Conservation (phyloP, 2,329 filamentous ascomycete genomes). For the Xylaria digitata region DNA sequence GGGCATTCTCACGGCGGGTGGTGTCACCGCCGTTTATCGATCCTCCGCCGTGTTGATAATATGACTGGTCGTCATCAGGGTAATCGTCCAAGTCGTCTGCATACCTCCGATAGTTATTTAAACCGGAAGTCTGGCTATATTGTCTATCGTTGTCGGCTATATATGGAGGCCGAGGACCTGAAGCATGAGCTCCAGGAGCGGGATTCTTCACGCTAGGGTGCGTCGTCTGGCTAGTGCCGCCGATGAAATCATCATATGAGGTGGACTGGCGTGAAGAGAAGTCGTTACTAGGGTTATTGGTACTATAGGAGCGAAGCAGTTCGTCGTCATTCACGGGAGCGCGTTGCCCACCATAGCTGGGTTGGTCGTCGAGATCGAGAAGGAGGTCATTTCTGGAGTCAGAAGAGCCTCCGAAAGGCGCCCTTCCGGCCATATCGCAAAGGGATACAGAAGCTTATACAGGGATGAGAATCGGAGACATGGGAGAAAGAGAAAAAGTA, state of each 20-base stretch:
- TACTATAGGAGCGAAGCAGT: constrained; percentile 78
- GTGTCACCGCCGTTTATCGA: constrained; percentile 56
- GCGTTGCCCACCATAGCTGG: constrained; percentile 79
- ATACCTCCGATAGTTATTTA: constrained; percentile 91
- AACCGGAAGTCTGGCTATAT: constrained; percentile 80
- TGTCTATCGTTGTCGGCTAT: constrained; percentile 56
- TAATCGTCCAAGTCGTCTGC: constrained; percentile 88
- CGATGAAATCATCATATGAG: constrained; percentile 95
- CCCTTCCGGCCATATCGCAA: constrained; percentile 71
- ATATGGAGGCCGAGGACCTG: constrained; percentile 57
- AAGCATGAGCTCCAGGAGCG: constrained; percentile 45
- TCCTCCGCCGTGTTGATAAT: constrained; percentile 79
- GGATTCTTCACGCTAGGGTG: constrained; percentile 59
- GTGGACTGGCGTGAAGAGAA: constrained; percentile 80
- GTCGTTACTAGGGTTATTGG: constrained; percentile 65
- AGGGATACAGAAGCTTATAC: constrained; percentile 50
- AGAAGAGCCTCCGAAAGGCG: constrained; percentile 63
- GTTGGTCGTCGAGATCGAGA: constrained; percentile 78
- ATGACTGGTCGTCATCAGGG: constrained; percentile 80
- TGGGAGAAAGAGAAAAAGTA: constrained; percentile 41
- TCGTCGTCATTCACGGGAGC: constrained; percentile 86
- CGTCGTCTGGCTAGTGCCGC: constrained; percentile 64
- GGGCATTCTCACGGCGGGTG: constrained; percentile 65
- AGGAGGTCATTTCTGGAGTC: constrained; percentile 68
- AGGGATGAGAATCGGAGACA: constrained; percentile 48